phyloP scores from a whole-genome alignment of 1,284 basidiomycete genomes.

The Athelia psychrophila region DNA sequence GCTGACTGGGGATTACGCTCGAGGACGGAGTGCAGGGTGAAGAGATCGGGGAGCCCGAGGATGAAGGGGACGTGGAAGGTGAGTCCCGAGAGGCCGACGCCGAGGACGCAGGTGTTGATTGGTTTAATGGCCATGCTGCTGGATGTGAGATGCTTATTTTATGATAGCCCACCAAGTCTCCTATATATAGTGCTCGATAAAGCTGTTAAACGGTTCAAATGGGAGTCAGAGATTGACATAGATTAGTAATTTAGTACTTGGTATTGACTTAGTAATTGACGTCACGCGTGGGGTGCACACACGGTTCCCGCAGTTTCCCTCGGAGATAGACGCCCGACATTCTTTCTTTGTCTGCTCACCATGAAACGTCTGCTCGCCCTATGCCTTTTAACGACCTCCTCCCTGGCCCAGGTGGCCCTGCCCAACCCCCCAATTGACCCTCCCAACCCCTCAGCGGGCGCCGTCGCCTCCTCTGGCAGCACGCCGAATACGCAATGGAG shows the following conservation, averaged over 20 bases:
- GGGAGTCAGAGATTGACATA: too few relatives aligned
- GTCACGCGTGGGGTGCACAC: too few relatives aligned
- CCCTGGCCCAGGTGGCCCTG: slow-evolving; percentile 54
- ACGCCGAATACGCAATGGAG: slow-evolving; percentile 79
- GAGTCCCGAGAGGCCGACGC: slow-evolving; percentile 71
- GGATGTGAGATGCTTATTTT: too few relatives aligned
- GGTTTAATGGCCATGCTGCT: slow-evolving; percentile 32
- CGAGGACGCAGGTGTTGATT: slow-evolving; percentile 71
- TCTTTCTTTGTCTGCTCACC: too few relatives aligned
- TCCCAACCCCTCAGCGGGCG: slow-evolving; percentile 57
- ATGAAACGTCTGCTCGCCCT: slow-evolving; percentile 22
- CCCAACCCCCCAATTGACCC: slow-evolving; percentile 57
- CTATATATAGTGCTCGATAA: too few relatives aligned
- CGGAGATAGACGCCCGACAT: too few relatives aligned
- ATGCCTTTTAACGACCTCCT: slow-evolving; percentile 15
- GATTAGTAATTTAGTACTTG: too few relatives aligned
- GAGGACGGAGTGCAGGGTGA: slow-evolving; percentile 68
- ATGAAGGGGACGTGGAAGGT: slow-evolving; percentile 83
- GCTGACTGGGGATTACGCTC: slow-evolving; percentile 56
- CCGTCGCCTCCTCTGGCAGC: slow-evolving; percentile 42
- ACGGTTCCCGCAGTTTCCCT: too few relatives aligned
- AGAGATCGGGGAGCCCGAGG: slow-evolving; percentile 69
- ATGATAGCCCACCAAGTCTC: too few relatives aligned
- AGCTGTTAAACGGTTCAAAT: too few relatives aligned
- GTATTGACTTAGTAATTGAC: too few relatives aligned